Evolutionary conservation across 495 filamentous ascomycete species (phyloP), one percentile per base, ranked within the genome.

Genomic region (Aspergillus sparsus): DNA sequence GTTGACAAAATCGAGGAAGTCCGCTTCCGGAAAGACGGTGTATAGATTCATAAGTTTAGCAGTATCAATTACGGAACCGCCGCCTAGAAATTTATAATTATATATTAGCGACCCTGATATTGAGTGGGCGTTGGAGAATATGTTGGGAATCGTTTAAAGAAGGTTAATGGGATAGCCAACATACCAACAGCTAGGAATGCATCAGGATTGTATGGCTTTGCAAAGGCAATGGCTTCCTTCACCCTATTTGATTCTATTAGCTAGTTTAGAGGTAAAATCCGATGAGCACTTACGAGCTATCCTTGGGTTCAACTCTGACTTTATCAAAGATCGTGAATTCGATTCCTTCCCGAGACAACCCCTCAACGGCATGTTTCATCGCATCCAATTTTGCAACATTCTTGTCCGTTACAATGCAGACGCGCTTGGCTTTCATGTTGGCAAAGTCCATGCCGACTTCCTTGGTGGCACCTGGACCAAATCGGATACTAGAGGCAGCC

Each of bases 361-460:
- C 89, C 69, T 96, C 89, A 4, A 88, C 75, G 16, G 89, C 92
- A 71, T 90, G 87, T 68, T 85, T 86, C 87, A 98, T 93, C 16
- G 92, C 92, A 70, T 89, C 81, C 57, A 98, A 77, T 67, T 88
- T 84, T 64, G 80, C 74, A 8, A 98, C 90, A 37, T 82, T 96
- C 49, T 71, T 69, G 69, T 98, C 94, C 49, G 94, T 98, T 16
- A 98, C 92, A 21, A 98, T 86, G 68, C 90, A 89, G 37, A 98
- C 93, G 34, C 86, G 85, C 76, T 90, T 90, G 2, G 87, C 84
- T 13, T 88, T 87, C 83, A 98, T 84, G 70, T 98, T 98, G 74
- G 84, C 84, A 66, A 98, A 87, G 73, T 98, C 94, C 94, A 98
- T 98, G 60, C 94, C 94, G n/a, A 98, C 92, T 74, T 98, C 94